Percentiles rank a stretch among this genome's conserved stretches.
These are phyloP conservation scores for Pseudonectria buxi DNA, from an alignment of 2,329 filamentous ascomycete genomes.

Conservation along the genomic window DNA sequence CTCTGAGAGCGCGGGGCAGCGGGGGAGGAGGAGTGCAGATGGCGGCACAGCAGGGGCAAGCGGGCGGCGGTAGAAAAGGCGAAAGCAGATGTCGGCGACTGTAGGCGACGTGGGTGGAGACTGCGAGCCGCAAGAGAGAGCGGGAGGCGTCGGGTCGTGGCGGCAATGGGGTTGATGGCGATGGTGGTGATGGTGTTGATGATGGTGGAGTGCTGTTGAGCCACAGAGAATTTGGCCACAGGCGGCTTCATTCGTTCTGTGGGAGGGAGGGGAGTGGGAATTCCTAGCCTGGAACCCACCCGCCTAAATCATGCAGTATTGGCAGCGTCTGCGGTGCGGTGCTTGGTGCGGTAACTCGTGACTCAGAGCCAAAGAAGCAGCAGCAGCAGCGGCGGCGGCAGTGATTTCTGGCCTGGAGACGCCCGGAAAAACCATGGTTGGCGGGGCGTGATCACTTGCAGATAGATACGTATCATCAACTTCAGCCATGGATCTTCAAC, in stretches of 20 bases:
- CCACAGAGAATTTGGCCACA: conserved; percentile 18
- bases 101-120: too few relatives aligned
- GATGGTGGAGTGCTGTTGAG: neutral
- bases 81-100: too few relatives aligned
- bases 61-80: neutral
- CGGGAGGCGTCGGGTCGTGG: too few relatives aligned
- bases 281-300: conserved; percentile 15
- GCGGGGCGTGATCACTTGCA: too few relatives aligned
- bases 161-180: too few relatives aligned
- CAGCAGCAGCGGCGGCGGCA: too few relatives aligned
- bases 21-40: conserved; percentile 16
- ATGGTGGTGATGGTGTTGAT: too few relatives aligned
- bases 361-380: conserved; percentile 6
- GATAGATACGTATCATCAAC: too few relatives aligned
- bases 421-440: too few relatives aligned
- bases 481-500: too few relatives aligned
- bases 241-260: conserved; percentile 19
- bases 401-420: too few relatives aligned
- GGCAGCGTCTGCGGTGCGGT: neutral
- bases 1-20: conserved; percentile 18
- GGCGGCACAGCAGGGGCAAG: conserved; percentile 4
- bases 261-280: conserved; percentile 12
- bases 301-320: conserved; percentile 12
- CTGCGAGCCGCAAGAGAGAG: too few relatives aligned
- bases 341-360: conserved; percentile 1